These are phyloP conservation scores for Aspergillus sparsus DNA, from an alignment of 495 filamentous ascomycete genomes.

Conservation along the genomic window DNA sequence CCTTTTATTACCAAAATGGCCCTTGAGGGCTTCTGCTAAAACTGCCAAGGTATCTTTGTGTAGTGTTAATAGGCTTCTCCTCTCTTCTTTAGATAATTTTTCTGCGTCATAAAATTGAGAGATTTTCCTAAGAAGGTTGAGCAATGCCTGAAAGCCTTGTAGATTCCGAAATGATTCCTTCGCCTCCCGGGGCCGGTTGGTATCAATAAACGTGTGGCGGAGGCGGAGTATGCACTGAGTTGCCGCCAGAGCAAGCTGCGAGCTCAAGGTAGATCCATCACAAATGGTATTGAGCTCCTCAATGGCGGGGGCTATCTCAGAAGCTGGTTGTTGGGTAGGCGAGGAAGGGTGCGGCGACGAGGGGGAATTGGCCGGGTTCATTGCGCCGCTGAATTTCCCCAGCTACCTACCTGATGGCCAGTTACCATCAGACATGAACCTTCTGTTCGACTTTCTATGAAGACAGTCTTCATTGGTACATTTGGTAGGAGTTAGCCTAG, in stretches of 20 bases:
- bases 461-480: constrained; percentile 48
- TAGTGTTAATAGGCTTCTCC: constrained; percentile 64
- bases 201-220: constrained; percentile 60
- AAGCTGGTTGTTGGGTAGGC: constrained; percentile 57
- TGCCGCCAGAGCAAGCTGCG: constrained; percentile 34
- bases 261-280: constrained; percentile 25
- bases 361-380: constrained; percentile 45
- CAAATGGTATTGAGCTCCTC: constrained; percentile 49
- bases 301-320: constrained; percentile 61
- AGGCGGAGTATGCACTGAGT: constrained; percentile 48
- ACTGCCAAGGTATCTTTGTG: constrained; percentile 69
- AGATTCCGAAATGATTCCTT: constrained; percentile 84
- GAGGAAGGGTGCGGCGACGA: constrained; percentile 65
- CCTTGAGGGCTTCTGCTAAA: constrained; percentile 72
- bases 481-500: constrained; percentile 19
- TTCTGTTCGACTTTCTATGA: constrained; percentile 35
- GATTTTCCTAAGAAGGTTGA: constrained; percentile 65
- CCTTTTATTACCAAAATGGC: constrained; percentile 81
- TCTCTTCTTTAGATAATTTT: constrained; percentile 54
- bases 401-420: constrained; percentile 39
- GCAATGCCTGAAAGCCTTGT: constrained; percentile 73
- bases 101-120: constrained; percentile 69
- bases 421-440: constrained; percentile 45
- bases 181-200: constrained; percentile 42
- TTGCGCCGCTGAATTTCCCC: constrained; percentile 42